Conservation (phyloP, 805 yeast species). For the Kodamaea sagamina region DNA sequence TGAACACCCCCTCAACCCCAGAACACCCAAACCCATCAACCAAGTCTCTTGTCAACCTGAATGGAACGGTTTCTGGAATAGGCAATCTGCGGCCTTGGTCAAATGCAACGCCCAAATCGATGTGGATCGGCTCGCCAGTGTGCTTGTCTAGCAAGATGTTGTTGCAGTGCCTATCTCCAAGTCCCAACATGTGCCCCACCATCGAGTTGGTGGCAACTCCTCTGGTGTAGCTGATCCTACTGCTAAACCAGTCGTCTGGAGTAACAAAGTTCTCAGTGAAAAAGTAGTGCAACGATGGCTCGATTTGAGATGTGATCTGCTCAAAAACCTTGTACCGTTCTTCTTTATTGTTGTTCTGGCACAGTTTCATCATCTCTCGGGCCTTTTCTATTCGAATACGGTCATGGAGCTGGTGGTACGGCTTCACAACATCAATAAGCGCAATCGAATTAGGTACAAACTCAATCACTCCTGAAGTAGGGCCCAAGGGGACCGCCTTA, state of each 20-base stretch:
- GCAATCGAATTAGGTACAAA: slow-evolving; percentile 80
- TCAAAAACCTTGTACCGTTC: slow-evolving; percentile 49
- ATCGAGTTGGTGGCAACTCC: slow-evolving; percentile 86
- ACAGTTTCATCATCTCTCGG: slow-evolving; percentile 60
- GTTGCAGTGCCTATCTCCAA: slow-evolving; percentile 94
- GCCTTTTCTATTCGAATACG: slow-evolving; percentile 56
- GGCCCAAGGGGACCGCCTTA: slow-evolving; percentile 87
- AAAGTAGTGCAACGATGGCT: slow-evolving; percentile 70
- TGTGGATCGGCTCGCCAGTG: slow-evolving; percentile 94
- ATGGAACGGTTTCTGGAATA: slow-evolving; percentile 93
- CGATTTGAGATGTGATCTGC: slow-evolving; percentile 49
- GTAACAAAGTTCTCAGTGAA: slow-evolving; percentile 67
- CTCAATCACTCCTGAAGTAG: slow-evolving; percentile 84
- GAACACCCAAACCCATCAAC: slow-evolving; percentile 91
- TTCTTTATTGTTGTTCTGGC: slow-evolving; percentile 46
- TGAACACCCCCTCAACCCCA: slow-evolving; percentile 80
- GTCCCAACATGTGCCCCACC: slow-evolving; percentile 83
- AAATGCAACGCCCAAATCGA: slow-evolving; percentile 94
- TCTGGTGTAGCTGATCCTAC: slow-evolving; percentile 63
- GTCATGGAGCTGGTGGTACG: slow-evolving; percentile 59
- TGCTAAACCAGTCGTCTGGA: slow-evolving; percentile 73
- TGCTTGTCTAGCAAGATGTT: slow-evolving; percentile 77
- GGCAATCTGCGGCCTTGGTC: slow-evolving; percentile 87
- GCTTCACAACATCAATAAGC: slow-evolving; percentile 64
- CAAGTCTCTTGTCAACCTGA: slow-evolving; percentile 84